Evolutionary conservation across 306 rosid genomes (phyloP).

Genomic region (Vicia sativa): DNA sequence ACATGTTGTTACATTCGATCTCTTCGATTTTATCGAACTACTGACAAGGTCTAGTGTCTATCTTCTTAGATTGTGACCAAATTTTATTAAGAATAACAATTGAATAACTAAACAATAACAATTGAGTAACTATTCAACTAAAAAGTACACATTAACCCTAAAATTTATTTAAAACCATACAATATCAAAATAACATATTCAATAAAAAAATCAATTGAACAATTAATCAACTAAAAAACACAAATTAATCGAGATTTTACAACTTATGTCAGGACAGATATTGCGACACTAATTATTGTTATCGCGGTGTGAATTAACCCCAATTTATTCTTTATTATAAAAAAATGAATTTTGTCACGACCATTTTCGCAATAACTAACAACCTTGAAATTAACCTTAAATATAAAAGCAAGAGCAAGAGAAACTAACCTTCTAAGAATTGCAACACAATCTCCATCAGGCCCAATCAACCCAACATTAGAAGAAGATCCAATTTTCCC

Average conservation of each 20-base stretch:
- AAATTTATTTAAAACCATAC: neutral
- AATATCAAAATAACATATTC: neutral
- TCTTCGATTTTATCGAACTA: neutral
- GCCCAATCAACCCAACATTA: constrained; percentile 68
- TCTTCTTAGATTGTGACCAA: too few species aligned
- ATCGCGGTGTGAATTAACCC: too few species aligned
- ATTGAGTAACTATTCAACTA: neutral
- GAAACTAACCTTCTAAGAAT: constrained; percentile 72
- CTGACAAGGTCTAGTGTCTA: neutral
- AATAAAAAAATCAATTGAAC: constrained; percentile 5
- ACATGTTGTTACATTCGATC: neutral
- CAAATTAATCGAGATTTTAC: neutral
- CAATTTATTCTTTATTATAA: too few species aligned
- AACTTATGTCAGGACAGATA: too few species aligned
- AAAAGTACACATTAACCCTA: neutral
- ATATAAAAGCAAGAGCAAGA: neutral
- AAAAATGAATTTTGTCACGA: too few species aligned
- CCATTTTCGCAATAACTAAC: too few species aligned
- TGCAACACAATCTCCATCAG: constrained; percentile 70
- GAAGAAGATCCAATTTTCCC: constrained; percentile 58
- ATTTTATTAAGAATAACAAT: neutral
- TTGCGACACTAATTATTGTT: too few species aligned
- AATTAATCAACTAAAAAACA: constrained; percentile 24
- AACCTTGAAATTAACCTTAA: neutral
- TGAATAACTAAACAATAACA: neutral